Base-by-base conservation (phyloP, 805 yeast species). In the Spathaspora sp. region DNA sequence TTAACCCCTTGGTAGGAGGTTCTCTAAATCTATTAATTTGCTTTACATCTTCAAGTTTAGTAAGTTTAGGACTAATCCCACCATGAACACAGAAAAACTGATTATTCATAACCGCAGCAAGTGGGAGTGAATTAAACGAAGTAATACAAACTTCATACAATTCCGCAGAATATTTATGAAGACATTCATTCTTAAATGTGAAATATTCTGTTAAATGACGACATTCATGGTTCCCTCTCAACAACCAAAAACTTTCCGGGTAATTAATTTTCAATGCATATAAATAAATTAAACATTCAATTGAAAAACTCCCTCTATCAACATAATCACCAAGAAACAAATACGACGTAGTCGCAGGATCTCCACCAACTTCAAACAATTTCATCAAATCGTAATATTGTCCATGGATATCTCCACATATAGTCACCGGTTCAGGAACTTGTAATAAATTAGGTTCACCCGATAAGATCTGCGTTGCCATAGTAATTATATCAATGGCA, bases 341-440 rank as follows among this genome's bases (percentile, higher is more conserved):
- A 65, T 89, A 93, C 17, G 87, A 78, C 1, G 96, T 86, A n/a
- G 64, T 69, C 14, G 71, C 75, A 11, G 97, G 97, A 62, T 86
- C 85, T 1, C 98, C 98, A 40, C 97, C 96, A 16, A 91, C 93
- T 65, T 93, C 97, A 63, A 93, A 89, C 44, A 93, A 72, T 68
- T 92, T 91, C 81, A 92, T 77, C 59, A 93, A 76, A 67, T 93
- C 99, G 66, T 80, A 92, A 66, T 81, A 90, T 67, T 93, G 98
- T 16, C 99, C 99, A 68, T 93, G 98, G n/a, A 92, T 80, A 69
- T 93, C 98, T 51, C 99, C 99, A 72, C 97, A 91, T 2, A 93
- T 91, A 0, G 97, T 92, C 2, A 93, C 89, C 0, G 98, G 99
- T 0, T 97, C 96, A 2, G 91, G 92, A 1, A 94, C 87, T 17